Percentiles rank a stretch among this genome's conserved stretches.
Conservation (phyloP, 805 yeast species). For the Citeromyces matritensis region DNA sequence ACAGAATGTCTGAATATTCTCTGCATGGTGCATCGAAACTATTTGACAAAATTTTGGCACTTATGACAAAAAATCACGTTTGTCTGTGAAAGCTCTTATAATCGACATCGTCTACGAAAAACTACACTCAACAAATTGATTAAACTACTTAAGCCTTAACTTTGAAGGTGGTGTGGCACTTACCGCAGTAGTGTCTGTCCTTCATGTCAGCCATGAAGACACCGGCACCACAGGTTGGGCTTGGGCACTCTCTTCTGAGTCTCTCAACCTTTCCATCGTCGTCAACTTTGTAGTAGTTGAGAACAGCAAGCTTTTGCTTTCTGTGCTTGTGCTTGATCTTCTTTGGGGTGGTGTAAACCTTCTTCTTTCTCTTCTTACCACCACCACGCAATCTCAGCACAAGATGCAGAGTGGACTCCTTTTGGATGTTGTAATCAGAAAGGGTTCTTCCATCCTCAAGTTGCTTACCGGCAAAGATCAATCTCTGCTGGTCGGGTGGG, state of each 20-base stretch:
- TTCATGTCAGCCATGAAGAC: constrained; percentile 98
- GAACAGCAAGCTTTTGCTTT: constrained; percentile 98
- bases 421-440: constrained; percentile 99
- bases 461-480: constrained; percentile 99
- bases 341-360: constrained; percentile 99
- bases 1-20: too few species aligned
- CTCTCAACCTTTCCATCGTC: constrained; percentile 97
- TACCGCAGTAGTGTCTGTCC: constrained; percentile 99
- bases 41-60: too few species aligned
- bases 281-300: constrained; percentile 98
- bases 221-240: constrained; percentile 94
- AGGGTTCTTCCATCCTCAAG: constrained; percentile 98
- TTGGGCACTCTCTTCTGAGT: constrained; percentile 96
- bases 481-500: constrained; percentile 99
- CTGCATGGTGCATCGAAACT: too few species aligned
- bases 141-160: constrained; percentile 15
- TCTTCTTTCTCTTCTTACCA: constrained; percentile 99
- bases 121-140: constrained; percentile 1
- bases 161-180: constrained; percentile 93
- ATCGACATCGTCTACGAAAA: not conserved
- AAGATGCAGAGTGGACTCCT: constrained; percentile 95
- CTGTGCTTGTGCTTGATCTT: constrained; percentile 99
- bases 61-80: too few species aligned
- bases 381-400: constrained; percentile 94
- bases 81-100: too few species aligned